Evolutionary conservation across 441 rosid species (phyloP).

Genomic region (Jatropha multifida): DNA sequence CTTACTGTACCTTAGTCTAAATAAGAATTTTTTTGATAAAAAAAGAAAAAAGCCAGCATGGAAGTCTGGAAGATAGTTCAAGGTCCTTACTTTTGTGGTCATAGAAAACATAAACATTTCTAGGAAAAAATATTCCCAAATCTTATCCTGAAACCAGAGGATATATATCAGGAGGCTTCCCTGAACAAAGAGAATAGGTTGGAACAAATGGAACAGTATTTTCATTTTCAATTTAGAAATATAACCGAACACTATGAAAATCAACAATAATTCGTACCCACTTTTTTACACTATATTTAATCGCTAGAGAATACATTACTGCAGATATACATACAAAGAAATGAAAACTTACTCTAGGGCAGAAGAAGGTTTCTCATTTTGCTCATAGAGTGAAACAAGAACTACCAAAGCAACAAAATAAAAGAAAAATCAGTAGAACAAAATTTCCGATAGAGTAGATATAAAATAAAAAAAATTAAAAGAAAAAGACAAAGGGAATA

Average conservation of each 20-base stretch:
- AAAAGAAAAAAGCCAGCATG: background rate
- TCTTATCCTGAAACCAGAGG: background rate
- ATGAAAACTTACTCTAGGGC: conserved; percentile 74
- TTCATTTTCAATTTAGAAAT: background rate
- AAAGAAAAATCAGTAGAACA: background rate
- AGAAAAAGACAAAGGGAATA: background rate
- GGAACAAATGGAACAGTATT: background rate
- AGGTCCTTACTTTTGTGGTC: background rate
- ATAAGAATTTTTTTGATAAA: background rate
- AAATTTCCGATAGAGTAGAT: background rate
- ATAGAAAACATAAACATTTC: background rate
- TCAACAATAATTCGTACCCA: background rate
- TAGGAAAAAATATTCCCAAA: background rate
- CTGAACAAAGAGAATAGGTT: background rate
- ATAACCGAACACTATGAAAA: background rate
- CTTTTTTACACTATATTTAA: no score
- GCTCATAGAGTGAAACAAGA: conserved; percentile 82
- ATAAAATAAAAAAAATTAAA: conserved; percentile 7
- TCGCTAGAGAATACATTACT: background rate
- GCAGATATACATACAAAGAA: background rate
- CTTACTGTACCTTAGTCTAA: background rate
- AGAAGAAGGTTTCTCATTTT: conserved; percentile 88
- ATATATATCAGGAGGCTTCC: background rate
- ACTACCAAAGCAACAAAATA: conserved; percentile 38
- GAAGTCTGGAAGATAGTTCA: background rate